Conservation (phyloP, 345 rosid species). For the Corchorus capsularis region DNA sequence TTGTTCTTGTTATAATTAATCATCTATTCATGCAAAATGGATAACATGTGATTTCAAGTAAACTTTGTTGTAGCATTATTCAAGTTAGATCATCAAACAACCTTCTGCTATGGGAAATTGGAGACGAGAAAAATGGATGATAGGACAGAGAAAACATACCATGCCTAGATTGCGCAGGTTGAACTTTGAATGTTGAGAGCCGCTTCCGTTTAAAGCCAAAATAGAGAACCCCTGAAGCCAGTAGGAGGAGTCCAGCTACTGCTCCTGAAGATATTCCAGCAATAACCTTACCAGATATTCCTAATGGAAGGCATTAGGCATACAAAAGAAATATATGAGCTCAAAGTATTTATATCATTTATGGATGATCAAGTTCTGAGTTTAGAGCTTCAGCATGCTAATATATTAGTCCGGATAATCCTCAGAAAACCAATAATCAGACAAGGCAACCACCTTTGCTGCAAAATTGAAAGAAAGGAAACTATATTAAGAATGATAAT, state of each 20-base stretch:
- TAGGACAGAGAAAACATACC: slow-evolving; percentile 30
- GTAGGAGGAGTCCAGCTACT: slow-evolving; percentile 38
- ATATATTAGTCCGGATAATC: slow-evolving; percentile 24
- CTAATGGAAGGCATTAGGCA: slow-evolving; percentile 22
- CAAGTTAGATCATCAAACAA: too few relatives aligned
- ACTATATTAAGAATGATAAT: not conserved
- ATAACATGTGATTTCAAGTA: too few relatives aligned
- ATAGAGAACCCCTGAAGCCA: slow-evolving; percentile 39
- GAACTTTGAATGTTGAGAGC: slow-evolving; percentile 34
- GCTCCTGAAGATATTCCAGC: slow-evolving; percentile 62
- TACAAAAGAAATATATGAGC: slow-evolving; percentile 28
- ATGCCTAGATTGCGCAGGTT: slow-evolving; percentile 34
- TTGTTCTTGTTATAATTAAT: too few relatives aligned
- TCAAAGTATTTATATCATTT: slow-evolving; percentile 15
- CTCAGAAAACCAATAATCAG: slow-evolving; percentile 24
- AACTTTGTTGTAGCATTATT: too few relatives aligned
- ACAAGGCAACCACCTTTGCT: slow-evolving; percentile 60
- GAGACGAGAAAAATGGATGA: too few relatives aligned
- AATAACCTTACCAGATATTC: slow-evolving; percentile 57
- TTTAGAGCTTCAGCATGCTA: slow-evolving; percentile 19
- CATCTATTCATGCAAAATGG: too few relatives aligned
- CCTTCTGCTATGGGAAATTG: too few relatives aligned
- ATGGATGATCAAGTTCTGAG: not conserved
- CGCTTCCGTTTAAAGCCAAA: slow-evolving; percentile 38
- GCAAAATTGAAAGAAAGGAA: slow-evolving; percentile 38